Conservation (phyloP, 1,284 basidiomycete genomes). For the Ustilago loliicola region DNA sequence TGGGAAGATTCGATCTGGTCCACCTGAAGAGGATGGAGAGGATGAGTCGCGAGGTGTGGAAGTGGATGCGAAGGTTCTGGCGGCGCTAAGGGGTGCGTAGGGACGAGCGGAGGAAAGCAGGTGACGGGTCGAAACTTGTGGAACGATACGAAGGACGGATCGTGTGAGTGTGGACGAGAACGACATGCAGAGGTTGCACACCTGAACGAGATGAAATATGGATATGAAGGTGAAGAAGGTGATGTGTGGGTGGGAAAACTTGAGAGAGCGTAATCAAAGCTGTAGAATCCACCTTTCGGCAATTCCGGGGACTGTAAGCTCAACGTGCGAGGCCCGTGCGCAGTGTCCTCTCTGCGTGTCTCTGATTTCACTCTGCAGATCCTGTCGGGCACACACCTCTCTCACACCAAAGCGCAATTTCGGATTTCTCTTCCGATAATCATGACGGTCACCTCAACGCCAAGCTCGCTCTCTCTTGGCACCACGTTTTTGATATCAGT, state of each 20-base stretch:
- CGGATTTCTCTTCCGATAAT: neutral
- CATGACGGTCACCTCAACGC: neutral
- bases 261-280: constrained; percentile 1
- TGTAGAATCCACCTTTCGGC: constrained; percentile 8
- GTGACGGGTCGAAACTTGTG: constrained; percentile 14
- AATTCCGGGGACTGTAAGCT: neutral
- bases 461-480: constrained; percentile 4
- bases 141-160: constrained; percentile 19
- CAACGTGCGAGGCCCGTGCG: constrained; percentile 16
- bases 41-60: neutral
- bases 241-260: neutral
- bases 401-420: neutral
- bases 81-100: neutral
- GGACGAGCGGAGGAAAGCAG: neutral
- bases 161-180: constrained; percentile 26
- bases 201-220: neutral
- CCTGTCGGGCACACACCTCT: constrained; percentile 2
- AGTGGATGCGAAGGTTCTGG: constrained; percentile 18
- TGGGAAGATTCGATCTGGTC: constrained; percentile 41
- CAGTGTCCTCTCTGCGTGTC: neutral
- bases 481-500: neutral
- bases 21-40: constrained; percentile 2
- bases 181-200: constrained; percentile 30
- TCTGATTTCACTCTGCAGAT: constrained; percentile 26
- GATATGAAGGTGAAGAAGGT: neutral